These are phyloP conservation scores for Hydnomerulius pinastri DNA, from an alignment of 768 basidiomycete genomes.

Conservation along the genomic window DNA sequence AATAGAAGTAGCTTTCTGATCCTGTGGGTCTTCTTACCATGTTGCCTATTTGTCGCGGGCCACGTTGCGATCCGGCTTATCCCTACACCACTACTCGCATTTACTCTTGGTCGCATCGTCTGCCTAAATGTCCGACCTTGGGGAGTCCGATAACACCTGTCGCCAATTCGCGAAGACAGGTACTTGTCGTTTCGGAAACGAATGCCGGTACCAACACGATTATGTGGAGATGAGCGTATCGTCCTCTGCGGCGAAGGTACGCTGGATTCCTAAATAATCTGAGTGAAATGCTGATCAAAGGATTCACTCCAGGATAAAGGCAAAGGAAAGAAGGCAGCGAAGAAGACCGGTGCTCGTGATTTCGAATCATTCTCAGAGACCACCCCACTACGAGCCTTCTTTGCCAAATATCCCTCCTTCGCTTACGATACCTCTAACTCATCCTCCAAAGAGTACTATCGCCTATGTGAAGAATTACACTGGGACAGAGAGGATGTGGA, in stretches of 20 bases:
- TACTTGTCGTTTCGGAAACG: not conserved
- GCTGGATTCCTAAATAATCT: not conserved
- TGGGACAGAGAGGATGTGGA: not conserved
- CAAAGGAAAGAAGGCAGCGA: not conserved
- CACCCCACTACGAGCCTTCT: conserved; percentile 3
- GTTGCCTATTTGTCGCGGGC: too few species aligned
- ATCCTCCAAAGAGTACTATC: conserved; percentile 3
- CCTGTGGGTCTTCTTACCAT: too few species aligned
- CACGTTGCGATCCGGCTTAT: too few species aligned
- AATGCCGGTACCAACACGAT: not conserved
- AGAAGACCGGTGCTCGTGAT: not conserved
- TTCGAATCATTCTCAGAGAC: not conserved
- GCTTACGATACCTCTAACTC: conserved; percentile 2
- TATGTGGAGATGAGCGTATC: not conserved
- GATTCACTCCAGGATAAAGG: not conserved
- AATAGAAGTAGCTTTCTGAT: too few species aligned
- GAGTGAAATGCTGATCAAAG: not conserved
- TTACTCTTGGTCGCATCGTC: too few species aligned
- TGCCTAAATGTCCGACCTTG: too few species aligned
- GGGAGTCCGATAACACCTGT: not conserved
- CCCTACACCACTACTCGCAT: too few species aligned
- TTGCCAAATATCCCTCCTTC: conserved; percentile 5
- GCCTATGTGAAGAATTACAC: not conserved
- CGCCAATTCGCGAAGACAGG: not conserved
- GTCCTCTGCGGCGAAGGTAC: not conserved